phyloP scores from a whole-genome alignment of 257 asterid genomes.

The Knoxia roxburghii region DNA sequence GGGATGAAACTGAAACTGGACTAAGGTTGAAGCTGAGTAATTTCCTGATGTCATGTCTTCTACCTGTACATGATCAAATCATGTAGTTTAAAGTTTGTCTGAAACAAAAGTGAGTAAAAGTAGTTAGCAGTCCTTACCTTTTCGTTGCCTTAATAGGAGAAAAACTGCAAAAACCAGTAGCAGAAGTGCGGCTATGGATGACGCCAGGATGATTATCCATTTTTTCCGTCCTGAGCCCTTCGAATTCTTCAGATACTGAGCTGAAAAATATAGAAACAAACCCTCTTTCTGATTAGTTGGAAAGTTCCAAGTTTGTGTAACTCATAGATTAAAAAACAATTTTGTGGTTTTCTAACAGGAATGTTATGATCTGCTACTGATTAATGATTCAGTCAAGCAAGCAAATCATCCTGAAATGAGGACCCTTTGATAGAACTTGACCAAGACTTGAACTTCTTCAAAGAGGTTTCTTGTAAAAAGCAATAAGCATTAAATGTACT shows the following conservation, averaged over 20 bases:
- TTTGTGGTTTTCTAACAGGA: too few species aligned
- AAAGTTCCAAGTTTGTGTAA: neutral
- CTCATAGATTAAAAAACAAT: neutral
- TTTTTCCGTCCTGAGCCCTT: neutral
- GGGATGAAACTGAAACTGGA: conserved; percentile 12
- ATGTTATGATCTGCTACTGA: neutral
- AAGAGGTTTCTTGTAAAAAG: neutral
- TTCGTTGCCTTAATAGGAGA: neutral
- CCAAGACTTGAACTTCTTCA: conserved; percentile 4
- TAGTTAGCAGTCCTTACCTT: neutral
- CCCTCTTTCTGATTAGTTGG: neutral
- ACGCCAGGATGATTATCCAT: conserved; percentile 1
- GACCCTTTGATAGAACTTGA: neutral
- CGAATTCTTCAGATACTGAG: conserved; percentile 9
- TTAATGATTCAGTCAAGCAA: neutral
- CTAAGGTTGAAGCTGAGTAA: conserved; percentile 10
- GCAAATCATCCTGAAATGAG: neutral
- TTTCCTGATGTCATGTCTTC: neutral
- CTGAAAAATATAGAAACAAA: neutral
- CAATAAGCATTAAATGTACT: neutral
- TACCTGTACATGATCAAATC: conserved; percentile 8
- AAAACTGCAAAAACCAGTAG: neutral
- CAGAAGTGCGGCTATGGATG: neutral
- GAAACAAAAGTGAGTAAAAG: neutral
- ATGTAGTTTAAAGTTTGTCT: neutral